Percentiles rank a stretch among this genome's conserved stretches.
Evolutionary conservation across 1,284 basidiomycete species (phyloP).

Genomic region (Kwoniella shivajii): DNA sequence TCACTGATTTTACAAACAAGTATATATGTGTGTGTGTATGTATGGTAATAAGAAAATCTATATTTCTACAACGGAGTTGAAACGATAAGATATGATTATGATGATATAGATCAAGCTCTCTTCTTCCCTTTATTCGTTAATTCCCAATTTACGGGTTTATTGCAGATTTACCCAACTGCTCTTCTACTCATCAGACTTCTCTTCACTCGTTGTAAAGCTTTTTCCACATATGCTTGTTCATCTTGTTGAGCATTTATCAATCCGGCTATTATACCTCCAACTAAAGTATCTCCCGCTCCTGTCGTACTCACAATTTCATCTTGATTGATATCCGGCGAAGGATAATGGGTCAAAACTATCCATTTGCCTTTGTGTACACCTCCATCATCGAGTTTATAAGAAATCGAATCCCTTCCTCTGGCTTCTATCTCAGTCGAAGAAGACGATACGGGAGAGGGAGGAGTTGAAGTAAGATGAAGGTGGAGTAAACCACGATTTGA

Average conservation of each 20-base stretch:
- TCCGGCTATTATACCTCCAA: conserved; percentile 64
- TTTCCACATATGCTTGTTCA: conserved; percentile 29
- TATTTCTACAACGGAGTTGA: too few relatives aligned
- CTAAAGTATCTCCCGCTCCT: conserved; percentile 86
- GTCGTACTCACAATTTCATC: conserved; percentile 72
- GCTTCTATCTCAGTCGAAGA: neutral
- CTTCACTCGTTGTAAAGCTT: conserved; percentile 36
- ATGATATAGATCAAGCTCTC: too few relatives aligned
- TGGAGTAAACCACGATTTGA: conserved; percentile 61
- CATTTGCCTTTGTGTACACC: conserved; percentile 13
- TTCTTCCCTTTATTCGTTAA: neutral
- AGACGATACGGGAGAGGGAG: neutral
- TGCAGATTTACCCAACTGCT: conserved; percentile 36
- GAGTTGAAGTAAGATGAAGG: conserved; percentile 26
- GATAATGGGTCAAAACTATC: conserved; percentile 68
- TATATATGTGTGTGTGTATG: too few relatives aligned
- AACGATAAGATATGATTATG: too few relatives aligned
- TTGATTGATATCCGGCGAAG: conserved; percentile 59
- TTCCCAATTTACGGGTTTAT: neutral
- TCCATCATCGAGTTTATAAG: conserved; percentile 10
- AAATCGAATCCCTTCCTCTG: neutral
- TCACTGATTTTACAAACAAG: too few relatives aligned
- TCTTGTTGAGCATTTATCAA: conserved; percentile 22
- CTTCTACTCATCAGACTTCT: conserved; percentile 33
- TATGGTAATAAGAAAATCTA: too few relatives aligned